Evolutionary conservation across 441 rosid species (phyloP).

Genomic region (Dalechampia spathulata): DNA sequence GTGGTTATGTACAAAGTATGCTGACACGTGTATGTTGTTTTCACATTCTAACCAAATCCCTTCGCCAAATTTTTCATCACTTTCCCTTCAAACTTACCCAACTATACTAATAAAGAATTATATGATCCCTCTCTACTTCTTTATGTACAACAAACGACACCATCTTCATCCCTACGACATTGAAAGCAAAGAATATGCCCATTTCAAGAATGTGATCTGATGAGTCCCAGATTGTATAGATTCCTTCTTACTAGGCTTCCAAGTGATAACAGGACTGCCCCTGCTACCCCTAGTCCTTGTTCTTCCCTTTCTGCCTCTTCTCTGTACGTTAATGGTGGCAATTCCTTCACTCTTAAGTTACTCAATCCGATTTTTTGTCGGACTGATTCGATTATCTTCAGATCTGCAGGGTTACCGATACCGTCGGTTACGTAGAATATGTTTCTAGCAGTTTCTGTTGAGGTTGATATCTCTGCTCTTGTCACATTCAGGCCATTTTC

Average conservation of each 20-base stretch:
- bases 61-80: conserved; percentile 5
- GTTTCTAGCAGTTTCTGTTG: conserved; percentile 43
- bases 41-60: too few species aligned
- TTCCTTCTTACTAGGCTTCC: conserved; percentile 87
- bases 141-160: conserved; percentile 39
- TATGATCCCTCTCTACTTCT: conserved; percentile 28
- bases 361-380: conserved; percentile 60
- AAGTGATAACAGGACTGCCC: conserved; percentile 70
- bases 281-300: conserved; percentile 53
- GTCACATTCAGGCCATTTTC: conserved; percentile 88
- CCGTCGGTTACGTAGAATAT: conserved; percentile 74
- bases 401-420: conserved; percentile 47
- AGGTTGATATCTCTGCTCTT: conserved; percentile 80
- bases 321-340: conserved; percentile 39
- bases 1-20: conserved; percentile 32
- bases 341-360: conserved; percentile 69
- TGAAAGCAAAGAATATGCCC: too few species aligned
- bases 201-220: conserved; percentile 77
- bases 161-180: too few species aligned
- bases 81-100: conserved; percentile 10
- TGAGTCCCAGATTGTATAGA: conserved; percentile 73
- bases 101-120: conserved; percentile 25
- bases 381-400: conserved; percentile 64
- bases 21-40: too few species aligned
- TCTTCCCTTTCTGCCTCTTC: conserved; percentile 49